Evolutionary conservation across 2,329 filamentous ascomycete genomes (phyloP).

Genomic region (Colletotrichum eleusines): DNA sequence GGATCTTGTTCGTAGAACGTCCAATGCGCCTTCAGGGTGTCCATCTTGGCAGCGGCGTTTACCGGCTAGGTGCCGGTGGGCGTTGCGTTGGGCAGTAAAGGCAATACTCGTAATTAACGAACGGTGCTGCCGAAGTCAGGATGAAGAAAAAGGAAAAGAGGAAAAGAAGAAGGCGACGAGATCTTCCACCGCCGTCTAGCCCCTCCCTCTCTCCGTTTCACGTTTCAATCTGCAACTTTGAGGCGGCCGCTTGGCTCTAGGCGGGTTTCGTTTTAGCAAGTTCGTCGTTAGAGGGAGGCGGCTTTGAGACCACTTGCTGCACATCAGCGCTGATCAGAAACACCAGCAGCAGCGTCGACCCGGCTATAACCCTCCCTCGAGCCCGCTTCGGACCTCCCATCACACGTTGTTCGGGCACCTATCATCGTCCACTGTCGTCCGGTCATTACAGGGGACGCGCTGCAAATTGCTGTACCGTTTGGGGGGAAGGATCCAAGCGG

Average conservation of each 20-base stretch:
- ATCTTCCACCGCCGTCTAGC: constrained; percentile 7
- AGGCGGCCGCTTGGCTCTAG: constrained; percentile 7
- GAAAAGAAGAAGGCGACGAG: constrained; percentile 4
- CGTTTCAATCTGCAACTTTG: constrained; percentile 38
- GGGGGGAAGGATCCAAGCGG: constrained; percentile 1
- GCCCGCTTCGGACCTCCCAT: background rate
- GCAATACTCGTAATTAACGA: constrained; percentile 14
- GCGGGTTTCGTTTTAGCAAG: constrained; percentile 33
- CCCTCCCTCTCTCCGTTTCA: constrained; percentile 37
- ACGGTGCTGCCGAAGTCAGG: constrained; percentile 2
- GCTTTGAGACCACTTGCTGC: constrained; percentile 8
- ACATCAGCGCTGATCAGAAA: background rate
- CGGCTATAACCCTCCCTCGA: background rate
- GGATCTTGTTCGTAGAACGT: background rate
- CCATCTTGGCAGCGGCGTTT: constrained; percentile 1
- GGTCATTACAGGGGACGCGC: background rate
- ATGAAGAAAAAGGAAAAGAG: background rate
- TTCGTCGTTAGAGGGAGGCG: constrained; percentile 18
- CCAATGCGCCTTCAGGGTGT: constrained; percentile 20
- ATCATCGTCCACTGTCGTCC: constrained; percentile 4
- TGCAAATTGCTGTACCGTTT: background rate
- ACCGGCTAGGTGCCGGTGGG: constrained; percentile 3
- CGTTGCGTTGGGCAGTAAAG: constrained; percentile 6
- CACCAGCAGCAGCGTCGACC: background rate
- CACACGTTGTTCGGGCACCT: background rate